Evolutionary conservation across 2,329 filamentous ascomycete genomes (phyloP).

Genomic region (Phialophora chinensis): DNA sequence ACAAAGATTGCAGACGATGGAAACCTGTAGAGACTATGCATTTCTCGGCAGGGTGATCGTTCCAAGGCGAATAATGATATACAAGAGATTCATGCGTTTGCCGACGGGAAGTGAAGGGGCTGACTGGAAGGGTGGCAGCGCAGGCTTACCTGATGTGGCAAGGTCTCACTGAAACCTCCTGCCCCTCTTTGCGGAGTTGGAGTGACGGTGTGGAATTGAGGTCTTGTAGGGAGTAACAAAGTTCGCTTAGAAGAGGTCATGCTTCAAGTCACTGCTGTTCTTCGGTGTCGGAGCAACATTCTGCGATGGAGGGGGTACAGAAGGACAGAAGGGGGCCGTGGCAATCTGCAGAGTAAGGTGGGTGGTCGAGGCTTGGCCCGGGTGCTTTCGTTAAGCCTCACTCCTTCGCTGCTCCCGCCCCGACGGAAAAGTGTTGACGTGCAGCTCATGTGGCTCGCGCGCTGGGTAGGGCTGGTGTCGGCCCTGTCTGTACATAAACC

Average conservation of each 20-base stretch:
- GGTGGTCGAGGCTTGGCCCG: background rate
- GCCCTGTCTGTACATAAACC: background rate
- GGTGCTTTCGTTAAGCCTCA: background rate
- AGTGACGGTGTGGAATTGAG: background rate
- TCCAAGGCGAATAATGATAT: conserved; percentile 22
- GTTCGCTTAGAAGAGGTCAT: background rate
- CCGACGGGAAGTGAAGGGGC: conserved; percentile 26
- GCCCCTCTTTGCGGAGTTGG: background rate
- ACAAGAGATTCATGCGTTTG: conserved; percentile 1
- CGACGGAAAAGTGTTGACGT: background rate
- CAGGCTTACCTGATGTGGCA: conserved; percentile 13
- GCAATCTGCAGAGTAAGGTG: background rate
- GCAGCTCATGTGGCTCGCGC: background rate
- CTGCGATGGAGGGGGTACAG: background rate
- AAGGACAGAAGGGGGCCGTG: too few species aligned
- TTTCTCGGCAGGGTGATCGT: background rate
- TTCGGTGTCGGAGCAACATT: background rate
- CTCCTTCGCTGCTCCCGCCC: background rate
- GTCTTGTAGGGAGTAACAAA: background rate
- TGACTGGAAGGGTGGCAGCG: conserved; percentile 7
- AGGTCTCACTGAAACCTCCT: background rate
- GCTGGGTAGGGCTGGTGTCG: background rate
- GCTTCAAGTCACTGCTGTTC: background rate
- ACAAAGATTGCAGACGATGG: conserved; percentile 16
- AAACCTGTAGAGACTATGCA: background rate